Base-by-base conservation (phyloP, 2,329 filamentous ascomycete genomes). In the Ascocoryne sarcoides region DNA sequence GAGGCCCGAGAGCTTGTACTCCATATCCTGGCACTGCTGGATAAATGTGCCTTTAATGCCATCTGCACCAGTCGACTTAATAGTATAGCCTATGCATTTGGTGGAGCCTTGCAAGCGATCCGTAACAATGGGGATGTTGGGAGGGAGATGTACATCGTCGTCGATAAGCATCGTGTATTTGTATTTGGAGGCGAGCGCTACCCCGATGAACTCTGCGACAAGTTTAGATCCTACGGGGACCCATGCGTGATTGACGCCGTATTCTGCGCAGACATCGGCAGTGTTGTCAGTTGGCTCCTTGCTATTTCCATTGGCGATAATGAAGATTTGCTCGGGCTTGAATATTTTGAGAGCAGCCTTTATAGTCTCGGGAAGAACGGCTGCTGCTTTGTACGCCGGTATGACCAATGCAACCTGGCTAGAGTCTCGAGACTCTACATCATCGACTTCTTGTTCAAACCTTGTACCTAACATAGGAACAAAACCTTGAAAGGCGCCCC, bases 21-120 rank as follows among this genome's bases (percentile, higher is more conserved):
- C 32, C 9, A 34, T 10, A 34, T 34, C 32, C 16, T 34, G 32
- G 4, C 15, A 15, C 20, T 34, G 32, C 5, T 34, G 32, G 7
- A 16, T 10, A 15, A 34, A n/a, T 8, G 32, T 34, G 8, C 15
- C 32, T 17, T 16, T 16, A 34, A 10, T 7, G n/a, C 32, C 8
- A 7, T 19, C 16, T 7, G 32, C 4, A 18, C 32, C 32, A 8
- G 20, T 18, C 17, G 14, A 17, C 7, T 10, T 9, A 16, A 34
- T 34, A 9, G 32, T 34, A n/a, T 34, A 34, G 9, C 32, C 7
- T 4, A 34, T 34, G n/a, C 32, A 34, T 17, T 34, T 34, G 15
- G 20, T 34, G 4, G 4, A 18, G 7, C 16, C 32, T 18, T 15
- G 5, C 5, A 34, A 17, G 8, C 15, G 17, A 4, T 34, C 32